Evolutionary conservation across 306 rosid genomes (phyloP).

Genomic region (Castanea mollissima): DNA sequence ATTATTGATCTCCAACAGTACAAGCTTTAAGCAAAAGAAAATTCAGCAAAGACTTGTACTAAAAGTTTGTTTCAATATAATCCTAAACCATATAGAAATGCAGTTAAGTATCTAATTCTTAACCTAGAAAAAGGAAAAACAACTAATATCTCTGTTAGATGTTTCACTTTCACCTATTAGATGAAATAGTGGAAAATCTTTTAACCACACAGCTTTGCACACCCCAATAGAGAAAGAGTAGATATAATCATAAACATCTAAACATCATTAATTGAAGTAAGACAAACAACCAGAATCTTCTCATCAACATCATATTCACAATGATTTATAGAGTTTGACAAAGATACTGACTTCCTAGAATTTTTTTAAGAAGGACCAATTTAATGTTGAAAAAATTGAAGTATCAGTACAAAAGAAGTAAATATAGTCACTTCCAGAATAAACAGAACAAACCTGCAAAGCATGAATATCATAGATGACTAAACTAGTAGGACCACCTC

Average conservation of each 20-base stretch:
- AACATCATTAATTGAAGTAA: not conserved
- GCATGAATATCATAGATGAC: slow-evolving; percentile 96
- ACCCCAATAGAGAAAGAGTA: not conserved
- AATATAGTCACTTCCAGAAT: slow-evolving; percentile 6
- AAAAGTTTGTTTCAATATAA: not conserved
- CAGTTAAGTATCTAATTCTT: not conserved
- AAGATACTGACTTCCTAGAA: not conserved
- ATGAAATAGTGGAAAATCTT: not conserved
- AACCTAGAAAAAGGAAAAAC: not conserved
- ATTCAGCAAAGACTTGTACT: not conserved
- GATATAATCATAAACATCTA: not conserved
- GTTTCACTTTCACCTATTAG: no score
- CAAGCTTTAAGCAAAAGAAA: not conserved
- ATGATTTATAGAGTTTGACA: not conserved
- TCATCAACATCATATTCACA: not conserved
- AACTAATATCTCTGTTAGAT: not conserved
- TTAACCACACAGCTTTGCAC: not conserved
- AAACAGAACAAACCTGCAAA: slow-evolving; percentile 66
- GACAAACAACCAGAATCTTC: not conserved
- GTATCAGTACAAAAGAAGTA: slow-evolving; percentile 1
- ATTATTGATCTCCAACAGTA: not conserved
- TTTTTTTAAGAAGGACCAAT: not conserved
- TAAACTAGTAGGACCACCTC: slow-evolving; percentile 95
- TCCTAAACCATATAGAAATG: not conserved
- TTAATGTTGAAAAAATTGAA: not conserved